Evolutionary conservation across 352 stramenopile species (phyloP).

Genomic region (Phytophthora citrophthora): DNA sequence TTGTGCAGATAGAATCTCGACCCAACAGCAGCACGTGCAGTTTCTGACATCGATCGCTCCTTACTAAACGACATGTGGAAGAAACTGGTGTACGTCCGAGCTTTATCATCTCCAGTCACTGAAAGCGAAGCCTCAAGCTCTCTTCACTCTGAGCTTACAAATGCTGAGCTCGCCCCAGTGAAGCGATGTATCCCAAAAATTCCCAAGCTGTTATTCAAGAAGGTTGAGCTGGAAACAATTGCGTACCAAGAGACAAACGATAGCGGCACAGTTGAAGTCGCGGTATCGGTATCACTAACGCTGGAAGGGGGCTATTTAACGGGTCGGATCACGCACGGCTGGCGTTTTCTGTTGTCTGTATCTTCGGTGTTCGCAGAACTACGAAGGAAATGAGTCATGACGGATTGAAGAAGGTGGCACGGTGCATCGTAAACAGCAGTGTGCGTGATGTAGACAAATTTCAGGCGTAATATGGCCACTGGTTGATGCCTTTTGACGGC

Average conservation of each 20-base stretch:
- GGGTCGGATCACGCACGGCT: conserved; percentile 79
- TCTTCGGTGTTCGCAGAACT: conserved; percentile 87
- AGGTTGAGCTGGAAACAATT: conserved; percentile 85
- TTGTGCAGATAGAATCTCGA: conserved; percentile 87
- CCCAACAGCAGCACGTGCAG: conserved; percentile 60
- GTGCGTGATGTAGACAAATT: conserved; percentile 90
- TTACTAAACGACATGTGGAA: conserved; percentile 88
- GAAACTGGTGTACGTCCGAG: conserved; percentile 69
- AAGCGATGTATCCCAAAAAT: conserved; percentile 85
- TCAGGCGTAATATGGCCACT: conserved; percentile 87
- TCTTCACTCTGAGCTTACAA: conserved; percentile 72
- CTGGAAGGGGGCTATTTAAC: conserved; percentile 85
- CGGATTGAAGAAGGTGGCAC: conserved; percentile 86
- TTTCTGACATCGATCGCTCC: conserved; percentile 74
- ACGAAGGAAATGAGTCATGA: conserved; percentile 89
- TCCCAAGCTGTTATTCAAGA: conserved; percentile 84
- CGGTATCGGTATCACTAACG: conserved; percentile 83
- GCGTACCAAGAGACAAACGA: conserved; percentile 86
- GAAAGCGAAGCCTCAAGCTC: conserved; percentile 72
- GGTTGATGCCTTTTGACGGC: conserved; percentile 79
- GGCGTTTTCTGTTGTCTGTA: conserved; percentile 89
- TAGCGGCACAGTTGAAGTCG: conserved; percentile 87
- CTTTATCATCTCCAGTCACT: conserved; percentile 57
- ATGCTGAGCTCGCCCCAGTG: conserved; percentile 80
- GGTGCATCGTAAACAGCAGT: conserved; percentile 84